Conservation (phyloP, 306 rosid genomes). For the Malus asiatica region DNA sequence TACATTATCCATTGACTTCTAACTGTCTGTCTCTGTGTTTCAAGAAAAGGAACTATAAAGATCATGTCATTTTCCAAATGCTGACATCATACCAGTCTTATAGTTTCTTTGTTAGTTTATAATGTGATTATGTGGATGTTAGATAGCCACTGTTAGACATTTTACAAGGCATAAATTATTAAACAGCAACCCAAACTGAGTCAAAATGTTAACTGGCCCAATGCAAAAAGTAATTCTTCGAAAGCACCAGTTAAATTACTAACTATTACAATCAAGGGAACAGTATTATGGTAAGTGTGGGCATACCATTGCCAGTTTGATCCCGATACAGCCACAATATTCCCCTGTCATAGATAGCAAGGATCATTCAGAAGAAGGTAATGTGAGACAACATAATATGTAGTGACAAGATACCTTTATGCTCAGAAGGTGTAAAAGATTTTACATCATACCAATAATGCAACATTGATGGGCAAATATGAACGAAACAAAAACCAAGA, state of each 20-base stretch:
- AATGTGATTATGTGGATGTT: background rate
- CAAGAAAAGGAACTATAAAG: background rate
- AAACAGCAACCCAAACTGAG: background rate
- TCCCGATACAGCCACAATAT: conserved; percentile 62
- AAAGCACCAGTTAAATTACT: background rate
- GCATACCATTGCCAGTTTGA: conserved; percentile 81
- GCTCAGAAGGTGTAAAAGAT: background rate
- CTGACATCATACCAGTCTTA: background rate
- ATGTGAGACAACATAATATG: background rate
- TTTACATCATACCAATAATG: background rate
- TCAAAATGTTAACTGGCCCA: background rate
- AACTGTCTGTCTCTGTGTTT: background rate
- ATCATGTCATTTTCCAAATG: background rate
- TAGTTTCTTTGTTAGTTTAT: background rate
- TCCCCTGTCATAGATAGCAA: conserved; percentile 48
- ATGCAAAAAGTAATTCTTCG: background rate
- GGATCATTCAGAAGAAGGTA: conserved; percentile 19
- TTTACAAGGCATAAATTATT: background rate
- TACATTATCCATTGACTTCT: background rate
- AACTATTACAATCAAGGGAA: background rate
- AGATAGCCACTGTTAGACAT: background rate
- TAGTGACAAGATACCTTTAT: background rate
- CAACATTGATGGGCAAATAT: background rate
- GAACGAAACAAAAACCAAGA: background rate
- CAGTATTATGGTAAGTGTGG: conserved; percentile 4